phyloP scores from a whole-genome alignment of 345 rosid species.

The Microthlaspi erraticum region DNA sequence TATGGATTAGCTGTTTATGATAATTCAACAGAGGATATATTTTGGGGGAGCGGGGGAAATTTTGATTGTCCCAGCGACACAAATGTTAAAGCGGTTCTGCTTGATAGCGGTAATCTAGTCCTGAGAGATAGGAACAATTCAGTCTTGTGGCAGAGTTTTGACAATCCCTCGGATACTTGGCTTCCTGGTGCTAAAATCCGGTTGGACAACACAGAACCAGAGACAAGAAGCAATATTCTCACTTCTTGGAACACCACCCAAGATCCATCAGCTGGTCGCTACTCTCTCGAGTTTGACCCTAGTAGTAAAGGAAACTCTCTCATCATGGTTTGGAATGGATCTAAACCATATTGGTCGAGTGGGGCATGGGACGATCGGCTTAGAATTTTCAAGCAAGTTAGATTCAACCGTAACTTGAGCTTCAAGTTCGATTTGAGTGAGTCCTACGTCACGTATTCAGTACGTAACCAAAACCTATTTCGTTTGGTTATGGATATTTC shows the following conservation, averaged over 20 bases:
- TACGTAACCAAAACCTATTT: slow-evolving; percentile 30
- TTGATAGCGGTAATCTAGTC: slow-evolving; percentile 62
- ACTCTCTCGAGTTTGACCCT: slow-evolving; percentile 55
- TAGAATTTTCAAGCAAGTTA: slow-evolving; percentile 47
- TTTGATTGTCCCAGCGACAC: slow-evolving; percentile 20
- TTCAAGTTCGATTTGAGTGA: slow-evolving; percentile 44
- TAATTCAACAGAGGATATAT: slow-evolving; percentile 28
- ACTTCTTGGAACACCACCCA: slow-evolving; percentile 58
- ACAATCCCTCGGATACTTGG: slow-evolving; percentile 64
- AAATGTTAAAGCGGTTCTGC: slow-evolving; percentile 53
- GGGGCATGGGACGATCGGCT: slow-evolving; percentile 55
- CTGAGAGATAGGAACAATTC: slow-evolving; percentile 47
- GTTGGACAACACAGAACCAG: slow-evolving; percentile 32
- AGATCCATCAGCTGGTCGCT: slow-evolving; percentile 64
- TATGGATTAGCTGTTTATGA: slow-evolving; percentile 51
- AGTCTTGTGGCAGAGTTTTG: slow-evolving; percentile 69
- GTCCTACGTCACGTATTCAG: slow-evolving; percentile 61
- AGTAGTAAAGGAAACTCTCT: slow-evolving; percentile 48
- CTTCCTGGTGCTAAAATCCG: slow-evolving; percentile 64
- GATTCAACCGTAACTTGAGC: slow-evolving; percentile 53
- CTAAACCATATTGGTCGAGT: slow-evolving; percentile 54
- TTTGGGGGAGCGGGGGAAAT: slow-evolving; percentile 56
- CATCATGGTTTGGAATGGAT: slow-evolving; percentile 49
- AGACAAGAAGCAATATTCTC: slow-evolving; percentile 41
- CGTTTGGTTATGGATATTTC: slow-evolving; percentile 56